phyloP scores from a whole-genome alignment of 805 yeast genomes.

The Barnettozyma siamensis region DNA sequence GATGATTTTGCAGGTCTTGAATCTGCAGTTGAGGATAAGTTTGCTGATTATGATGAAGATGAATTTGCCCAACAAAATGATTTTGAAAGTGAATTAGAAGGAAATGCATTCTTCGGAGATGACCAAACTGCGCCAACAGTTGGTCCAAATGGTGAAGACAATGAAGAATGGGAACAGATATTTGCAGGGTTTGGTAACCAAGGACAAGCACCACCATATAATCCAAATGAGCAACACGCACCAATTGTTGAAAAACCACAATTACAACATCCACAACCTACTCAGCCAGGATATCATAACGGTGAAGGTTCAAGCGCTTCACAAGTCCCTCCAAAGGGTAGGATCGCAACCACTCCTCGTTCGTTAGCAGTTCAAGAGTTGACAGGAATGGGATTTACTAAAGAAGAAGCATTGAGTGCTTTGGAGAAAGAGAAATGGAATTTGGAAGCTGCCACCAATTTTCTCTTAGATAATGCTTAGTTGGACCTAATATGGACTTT shows the following conservation, averaged over 20 bases:
- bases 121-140: constrained; percentile 10
- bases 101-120: constrained; percentile 20
- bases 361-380: constrained; percentile 67
- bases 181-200: constrained; percentile 82
- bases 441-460: constrained; percentile 83
- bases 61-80: constrained; percentile 18
- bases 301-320: constrained; percentile 4
- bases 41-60: constrained; percentile 21
- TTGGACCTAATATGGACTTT: background rate
- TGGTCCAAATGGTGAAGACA: constrained; percentile 20
- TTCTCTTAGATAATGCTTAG: constrained; percentile 62
- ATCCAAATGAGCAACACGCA: background rate
- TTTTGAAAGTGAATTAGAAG: constrained; percentile 20
- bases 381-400: constrained; percentile 84
- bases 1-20: constrained; percentile 41
- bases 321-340: constrained; percentile 20
- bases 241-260: background rate
- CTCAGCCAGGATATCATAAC: constrained; percentile 1
- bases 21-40: constrained; percentile 31
- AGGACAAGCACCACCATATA: constrained; percentile 14
- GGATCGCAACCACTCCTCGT: constrained; percentile 40
- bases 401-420: constrained; percentile 60
- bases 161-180: constrained; percentile 90
- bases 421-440: constrained; percentile 66
- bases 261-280: constrained; percentile 8